Evolutionary conservation across 148 eudicot genomes (phyloP).

Genomic region (Camellia granthamiana): DNA sequence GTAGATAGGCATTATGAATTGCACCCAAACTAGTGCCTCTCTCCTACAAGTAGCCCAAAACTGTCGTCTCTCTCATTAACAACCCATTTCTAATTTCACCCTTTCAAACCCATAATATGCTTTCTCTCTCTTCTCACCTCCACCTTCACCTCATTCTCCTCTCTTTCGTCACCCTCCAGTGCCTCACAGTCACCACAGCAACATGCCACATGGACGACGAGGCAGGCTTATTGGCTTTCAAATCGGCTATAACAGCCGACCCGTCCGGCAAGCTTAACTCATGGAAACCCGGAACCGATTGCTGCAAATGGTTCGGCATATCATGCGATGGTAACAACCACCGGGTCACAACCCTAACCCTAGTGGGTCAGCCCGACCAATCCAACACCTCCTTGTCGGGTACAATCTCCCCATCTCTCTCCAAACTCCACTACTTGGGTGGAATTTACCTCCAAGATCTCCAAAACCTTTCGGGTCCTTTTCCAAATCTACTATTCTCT

Average conservation of each 20-base stretch:
- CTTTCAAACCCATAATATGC: slow-evolving; percentile 1
- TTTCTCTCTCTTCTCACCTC: slow-evolving; percentile 2
- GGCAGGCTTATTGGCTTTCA: slow-evolving; percentile 39
- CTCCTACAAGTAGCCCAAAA: background rate
- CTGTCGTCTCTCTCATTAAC: background rate
- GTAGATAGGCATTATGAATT: too few relatives aligned
- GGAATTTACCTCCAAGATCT: slow-evolving; percentile 28
- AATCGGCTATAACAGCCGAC: slow-evolving; percentile 37
- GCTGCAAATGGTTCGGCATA: slow-evolving; percentile 45
- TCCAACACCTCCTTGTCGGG: slow-evolving; percentile 34
- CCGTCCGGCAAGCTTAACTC: slow-evolving; percentile 32
- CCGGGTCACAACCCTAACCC: slow-evolving; percentile 32
- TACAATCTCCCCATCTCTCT: slow-evolving; percentile 40
- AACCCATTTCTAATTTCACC: background rate
- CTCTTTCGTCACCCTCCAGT: slow-evolving; percentile 1
- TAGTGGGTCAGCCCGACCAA: slow-evolving; percentile 24
- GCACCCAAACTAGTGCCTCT: background rate
- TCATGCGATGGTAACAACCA: slow-evolving; percentile 18
- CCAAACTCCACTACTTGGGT: slow-evolving; percentile 27
- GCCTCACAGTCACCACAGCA: slow-evolving; percentile 22
- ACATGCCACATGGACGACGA: slow-evolving; percentile 40
- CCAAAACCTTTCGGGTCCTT: slow-evolving; percentile 34
- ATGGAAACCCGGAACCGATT: slow-evolving; percentile 45
- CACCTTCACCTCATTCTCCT: slow-evolving; percentile 11
- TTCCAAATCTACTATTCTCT: slow-evolving; percentile 26